Percentiles rank a stretch among this genome's conserved stretches.
Evolutionary conservation across 2,329 filamentous ascomycete species (phyloP).

Genomic region (Neonectria sp.): DNA sequence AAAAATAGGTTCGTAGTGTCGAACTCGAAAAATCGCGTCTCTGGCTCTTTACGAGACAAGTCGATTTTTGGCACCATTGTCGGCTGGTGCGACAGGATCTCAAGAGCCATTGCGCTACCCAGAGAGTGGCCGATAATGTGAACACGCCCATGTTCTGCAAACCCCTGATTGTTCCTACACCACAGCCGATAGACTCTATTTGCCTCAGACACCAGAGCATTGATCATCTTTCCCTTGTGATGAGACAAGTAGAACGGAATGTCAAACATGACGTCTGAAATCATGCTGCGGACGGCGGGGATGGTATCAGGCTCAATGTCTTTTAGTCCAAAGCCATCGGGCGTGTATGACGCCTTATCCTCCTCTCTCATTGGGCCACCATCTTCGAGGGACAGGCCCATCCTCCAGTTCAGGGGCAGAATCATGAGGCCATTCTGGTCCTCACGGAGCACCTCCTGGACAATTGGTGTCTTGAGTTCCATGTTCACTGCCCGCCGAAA

Average conservation of each 20-base stretch:
- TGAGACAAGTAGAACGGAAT: constrained; percentile 98
- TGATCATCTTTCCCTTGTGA: constrained; percentile 95
- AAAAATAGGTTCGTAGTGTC: constrained; percentile 92
- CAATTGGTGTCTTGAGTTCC: constrained; percentile 80
- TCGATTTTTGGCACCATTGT: constrained; percentile 73
- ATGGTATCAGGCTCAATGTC: constrained; percentile 95
- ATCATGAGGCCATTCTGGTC: constrained; percentile 95
- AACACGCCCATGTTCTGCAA: constrained; percentile 84
- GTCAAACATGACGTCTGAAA: constrained; percentile 98
- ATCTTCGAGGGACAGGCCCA: constrained; percentile 89
- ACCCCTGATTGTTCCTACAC: constrained; percentile 94
- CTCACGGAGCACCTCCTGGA: constrained; percentile 82
- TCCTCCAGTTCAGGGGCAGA: constrained; percentile 93
- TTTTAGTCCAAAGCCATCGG: constrained; percentile 76
- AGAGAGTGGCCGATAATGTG: constrained; percentile 95
- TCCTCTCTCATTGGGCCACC: constrained; percentile 73
- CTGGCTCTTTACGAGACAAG: constrained; percentile 56
- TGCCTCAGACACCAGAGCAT: constrained; percentile 88
- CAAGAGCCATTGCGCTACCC: constrained; percentile 94
- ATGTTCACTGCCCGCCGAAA: constrained; percentile 90
- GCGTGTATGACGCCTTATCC: constrained; percentile 66
- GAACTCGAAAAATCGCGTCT: constrained; percentile 84
- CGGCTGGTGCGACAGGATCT: constrained; percentile 91
- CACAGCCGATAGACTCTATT: constrained; percentile 97
- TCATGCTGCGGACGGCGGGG: constrained; percentile 91